These are phyloP conservation scores for Ceratobasidium sp. DNA, from an alignment of 1,284 basidiomycete species.

Conservation along the genomic window DNA sequence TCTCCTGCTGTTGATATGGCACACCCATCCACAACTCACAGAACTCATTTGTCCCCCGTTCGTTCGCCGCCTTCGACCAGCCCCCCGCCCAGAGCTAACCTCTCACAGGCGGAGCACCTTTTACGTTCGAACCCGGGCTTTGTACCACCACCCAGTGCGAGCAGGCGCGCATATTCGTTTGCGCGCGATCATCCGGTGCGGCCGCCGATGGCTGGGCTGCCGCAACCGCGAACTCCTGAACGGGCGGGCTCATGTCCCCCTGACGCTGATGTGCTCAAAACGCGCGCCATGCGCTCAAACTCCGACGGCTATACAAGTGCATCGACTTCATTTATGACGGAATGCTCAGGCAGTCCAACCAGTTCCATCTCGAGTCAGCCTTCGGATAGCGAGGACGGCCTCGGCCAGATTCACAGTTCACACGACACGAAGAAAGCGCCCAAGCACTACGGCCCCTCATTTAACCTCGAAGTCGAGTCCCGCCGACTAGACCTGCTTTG, in stretches of 20 bases:
- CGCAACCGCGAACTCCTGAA: neutral
- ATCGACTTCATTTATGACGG: constrained; percentile 28
- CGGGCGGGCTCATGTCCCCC: constrained; percentile 29
- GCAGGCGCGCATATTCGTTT: constrained; percentile 23
- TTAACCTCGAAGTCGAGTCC: constrained; percentile 29
- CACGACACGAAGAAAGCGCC: constrained; percentile 31
- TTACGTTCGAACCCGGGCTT: constrained; percentile 16
- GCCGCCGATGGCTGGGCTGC: constrained; percentile 1
- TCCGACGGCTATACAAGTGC: constrained; percentile 35
- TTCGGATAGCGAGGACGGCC: constrained; percentile 28
- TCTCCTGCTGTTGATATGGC: constrained; percentile 17
- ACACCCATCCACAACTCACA: neutral
- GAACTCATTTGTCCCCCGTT: constrained; percentile 10
- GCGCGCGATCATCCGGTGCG: constrained; percentile 7
- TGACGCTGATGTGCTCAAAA: constrained; percentile 26
- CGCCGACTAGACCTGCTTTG: constrained; percentile 34
- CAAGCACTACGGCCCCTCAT: constrained; percentile 9
- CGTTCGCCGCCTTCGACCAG: constrained; percentile 25
- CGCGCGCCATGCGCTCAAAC: constrained; percentile 32
- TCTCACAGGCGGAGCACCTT: constrained; percentile 23
- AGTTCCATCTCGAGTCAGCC: constrained; percentile 30
- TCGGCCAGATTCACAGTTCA: neutral
- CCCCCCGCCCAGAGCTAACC: constrained; percentile 19
- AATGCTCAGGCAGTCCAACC: constrained; percentile 22
- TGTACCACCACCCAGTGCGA: constrained; percentile 12